These are phyloP conservation scores for Mycena galericulata DNA, from an alignment of 768 basidiomycete genomes.

Conservation along the genomic window DNA sequence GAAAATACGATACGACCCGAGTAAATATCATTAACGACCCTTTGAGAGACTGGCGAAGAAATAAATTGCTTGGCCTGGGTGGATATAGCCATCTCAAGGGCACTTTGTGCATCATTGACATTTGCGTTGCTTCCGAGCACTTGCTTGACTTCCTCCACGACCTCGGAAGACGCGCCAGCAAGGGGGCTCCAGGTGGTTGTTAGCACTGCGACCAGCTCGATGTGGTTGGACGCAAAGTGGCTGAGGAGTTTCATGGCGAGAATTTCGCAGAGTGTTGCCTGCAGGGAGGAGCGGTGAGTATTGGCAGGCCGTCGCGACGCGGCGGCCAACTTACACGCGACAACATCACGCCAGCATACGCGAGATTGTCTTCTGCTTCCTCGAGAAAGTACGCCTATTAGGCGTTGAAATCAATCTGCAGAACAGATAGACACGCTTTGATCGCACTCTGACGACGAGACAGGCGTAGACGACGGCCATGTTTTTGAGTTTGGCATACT, in stretches of 20 bases:
- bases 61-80: slow-evolving; percentile 89
- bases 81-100: slow-evolving; percentile 93
- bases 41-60: slow-evolving; percentile 85
- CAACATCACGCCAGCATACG: slow-evolving; percentile 79
- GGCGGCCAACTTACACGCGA: slow-evolving; percentile 46
- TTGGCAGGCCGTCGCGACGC: background rate
- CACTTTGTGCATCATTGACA: slow-evolving; percentile 79
- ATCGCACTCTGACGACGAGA: slow-evolving; percentile 71
- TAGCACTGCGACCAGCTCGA: slow-evolving; percentile 83
- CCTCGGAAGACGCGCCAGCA: slow-evolving; percentile 75
- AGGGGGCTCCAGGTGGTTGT: slow-evolving; percentile 90
- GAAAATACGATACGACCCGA: slow-evolving; percentile 81
- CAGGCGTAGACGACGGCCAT: slow-evolving; percentile 70
- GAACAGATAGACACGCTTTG: background rate
- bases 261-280: slow-evolving; percentile 88
- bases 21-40: slow-evolving; percentile 90
- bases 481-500: slow-evolving; percentile 65
- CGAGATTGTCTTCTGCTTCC: slow-evolving; percentile 76
- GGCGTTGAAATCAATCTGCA: slow-evolving; percentile 10
- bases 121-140: slow-evolving; percentile 68
- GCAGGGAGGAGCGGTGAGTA: slow-evolving; percentile 47
- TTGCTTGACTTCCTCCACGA: slow-evolving; percentile 75
- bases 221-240: slow-evolving; percentile 77
- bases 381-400: slow-evolving; percentile 85
- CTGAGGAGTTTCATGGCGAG: slow-evolving; percentile 89